Evolutionary conservation across 345 rosid genomes (phyloP), one percentile per base, ranked within the genome.

Genomic region (Pistacia vera): DNA sequence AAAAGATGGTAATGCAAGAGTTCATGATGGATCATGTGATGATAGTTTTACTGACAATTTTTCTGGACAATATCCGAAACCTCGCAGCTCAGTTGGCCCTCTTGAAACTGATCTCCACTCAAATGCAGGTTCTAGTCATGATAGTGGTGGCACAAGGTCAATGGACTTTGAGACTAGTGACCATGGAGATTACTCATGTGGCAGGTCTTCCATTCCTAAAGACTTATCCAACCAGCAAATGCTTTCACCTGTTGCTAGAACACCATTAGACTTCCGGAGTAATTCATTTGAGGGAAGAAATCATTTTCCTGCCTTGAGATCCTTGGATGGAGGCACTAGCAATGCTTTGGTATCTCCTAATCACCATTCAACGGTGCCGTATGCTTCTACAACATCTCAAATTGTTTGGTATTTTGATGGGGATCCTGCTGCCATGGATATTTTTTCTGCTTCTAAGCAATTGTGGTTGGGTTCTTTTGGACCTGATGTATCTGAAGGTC

Each of bases 401-500:
- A 63, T 78, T 68, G 75, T 79, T 78, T 93, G 98, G 97, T 86
- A 85, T 85, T 85, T 86, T 73, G 98, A 96, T 84, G 93, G 97
- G 78, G 94, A 93, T 65, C 87, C 90, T 61, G 77, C 86, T 63
- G 83, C 95, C 67, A 75, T 87, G 93, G 97, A 92, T 77, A 83
- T 96, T 80, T 90, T 78, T 77, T 88, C 98, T 51, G 98, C 97
- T 72, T 93, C 97, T n/a, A 88, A 84, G 77, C 92, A 91, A 83
- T 89, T 96, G 35, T 93, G 97, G 95, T 77, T 96, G 84, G 95
- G 97, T 78, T 90, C 83, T 77, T 80, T 92, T 71, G 92, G 91
- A 67, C 88, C 90, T 66, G 97, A 93, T 82, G 84, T 81, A 65
- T 88, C 93, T 79, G 99, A 96, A 89, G 88, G 85, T 81, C 90